phyloP scores from a whole-genome alignment of 192 early-diverging fungal species.

The Linnemannia hyalina region DNA sequence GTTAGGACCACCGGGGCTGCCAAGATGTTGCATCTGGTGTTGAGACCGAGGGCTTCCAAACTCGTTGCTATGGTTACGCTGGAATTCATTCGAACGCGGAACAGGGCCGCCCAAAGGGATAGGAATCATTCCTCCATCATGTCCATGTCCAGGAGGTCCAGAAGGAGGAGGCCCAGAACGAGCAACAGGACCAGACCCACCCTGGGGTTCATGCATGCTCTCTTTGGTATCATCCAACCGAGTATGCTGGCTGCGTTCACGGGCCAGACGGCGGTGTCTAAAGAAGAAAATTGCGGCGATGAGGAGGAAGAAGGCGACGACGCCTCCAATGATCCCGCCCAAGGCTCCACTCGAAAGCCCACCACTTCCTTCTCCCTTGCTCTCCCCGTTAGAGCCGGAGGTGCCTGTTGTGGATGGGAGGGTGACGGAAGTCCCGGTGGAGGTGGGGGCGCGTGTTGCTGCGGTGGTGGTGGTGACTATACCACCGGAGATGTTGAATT shows the following conservation, averaged over 20 bases:
- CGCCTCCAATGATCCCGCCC: constrained; percentile 47
- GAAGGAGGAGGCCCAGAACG: constrained; percentile 9
- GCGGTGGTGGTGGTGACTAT: not conserved
- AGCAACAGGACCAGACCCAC: not conserved
- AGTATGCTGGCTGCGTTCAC: constrained; percentile 27
- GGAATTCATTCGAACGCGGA: constrained; percentile 1
- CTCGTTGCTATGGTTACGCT: not conserved
- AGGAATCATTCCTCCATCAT: constrained; percentile 19
- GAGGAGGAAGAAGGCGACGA: constrained; percentile 22
- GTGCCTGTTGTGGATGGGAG: not conserved
- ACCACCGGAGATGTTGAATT: constrained; percentile 33
- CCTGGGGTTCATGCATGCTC: constrained; percentile 10
- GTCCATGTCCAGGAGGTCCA: not conserved
- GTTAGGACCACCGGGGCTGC: not conserved
- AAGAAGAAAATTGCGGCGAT: constrained; percentile 42
- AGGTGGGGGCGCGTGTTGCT: not conserved
- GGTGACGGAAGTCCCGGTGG: not conserved
- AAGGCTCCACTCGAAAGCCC: constrained; percentile 39
- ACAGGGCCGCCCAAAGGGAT: constrained; percentile 13
- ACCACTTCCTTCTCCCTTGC: not conserved
- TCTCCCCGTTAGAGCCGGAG: not conserved
- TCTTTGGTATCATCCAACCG: constrained; percentile 42
- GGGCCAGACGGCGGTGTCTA: constrained; percentile 33
- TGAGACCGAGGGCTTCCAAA: constrained; percentile 4
- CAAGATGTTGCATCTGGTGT: constrained; percentile 27